phyloP scores from a whole-genome alignment of 352 stramenopile genomes.

The Sclerospora graminicola region DNA sequence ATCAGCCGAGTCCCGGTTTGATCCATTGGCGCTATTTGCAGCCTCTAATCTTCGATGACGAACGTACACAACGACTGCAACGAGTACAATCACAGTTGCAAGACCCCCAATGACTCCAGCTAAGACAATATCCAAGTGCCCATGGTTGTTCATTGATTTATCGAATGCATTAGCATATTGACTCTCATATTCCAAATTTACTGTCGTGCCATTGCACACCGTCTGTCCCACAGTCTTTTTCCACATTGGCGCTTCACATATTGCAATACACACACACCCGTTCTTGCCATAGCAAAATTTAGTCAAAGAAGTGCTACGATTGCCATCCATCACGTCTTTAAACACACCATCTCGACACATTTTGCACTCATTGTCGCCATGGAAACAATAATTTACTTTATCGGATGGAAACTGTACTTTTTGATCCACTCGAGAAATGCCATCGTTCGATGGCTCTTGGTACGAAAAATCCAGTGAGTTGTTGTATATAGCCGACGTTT shows the following conservation, averaged over 20 bases:
- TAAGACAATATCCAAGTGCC: conserved; percentile 11
- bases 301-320: conserved; percentile 23
- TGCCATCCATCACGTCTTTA: conserved; percentile 20
- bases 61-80: conserved; percentile 22
- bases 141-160: too few relatives aligned
- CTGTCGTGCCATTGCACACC: conserved; percentile 20
- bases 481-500: conserved; percentile 12
- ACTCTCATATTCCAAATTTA: conserved; percentile 15
- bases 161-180: conserved; percentile 17
- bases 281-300: conserved; percentile 27
- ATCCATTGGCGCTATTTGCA: conserved; percentile 4
- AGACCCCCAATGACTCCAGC: conserved; percentile 22
- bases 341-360: conserved; percentile 17
- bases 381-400: conserved; percentile 28
- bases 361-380: conserved; percentile 22
- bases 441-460: conserved; percentile 22
- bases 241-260: conserved; percentile 32
- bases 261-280: conserved; percentile 28
- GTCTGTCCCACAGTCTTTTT: conserved; percentile 15
- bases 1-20: neutral
- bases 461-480: conserved; percentile 11
- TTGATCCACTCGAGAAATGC: conserved; percentile 16
- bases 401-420: conserved; percentile 29
- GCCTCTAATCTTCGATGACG: conserved; percentile 1
- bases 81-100: conserved; percentile 18